These are phyloP conservation scores for Neurospora tetraspora DNA, from an alignment of 495 filamentous ascomycete species.

Conservation along the genomic window DNA sequence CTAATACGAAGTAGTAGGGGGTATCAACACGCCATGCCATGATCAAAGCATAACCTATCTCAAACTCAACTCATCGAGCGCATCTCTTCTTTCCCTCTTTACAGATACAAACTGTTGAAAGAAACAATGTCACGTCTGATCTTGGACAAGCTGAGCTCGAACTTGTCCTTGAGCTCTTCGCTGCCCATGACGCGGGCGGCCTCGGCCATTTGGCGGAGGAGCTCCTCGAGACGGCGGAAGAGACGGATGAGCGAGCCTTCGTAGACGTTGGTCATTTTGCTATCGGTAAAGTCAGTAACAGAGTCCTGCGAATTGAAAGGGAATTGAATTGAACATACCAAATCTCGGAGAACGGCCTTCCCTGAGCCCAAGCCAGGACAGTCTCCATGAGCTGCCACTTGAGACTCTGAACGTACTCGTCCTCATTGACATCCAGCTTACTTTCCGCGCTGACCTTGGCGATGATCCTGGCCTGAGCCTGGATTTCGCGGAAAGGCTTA, in stretches of 20 bases:
- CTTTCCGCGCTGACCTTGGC: constrained; percentile 90
- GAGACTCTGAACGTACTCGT: constrained; percentile 80
- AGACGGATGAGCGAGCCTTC: constrained; percentile 92
- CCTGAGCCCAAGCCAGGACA: constrained; percentile 87
- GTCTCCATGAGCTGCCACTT: constrained; percentile 95
- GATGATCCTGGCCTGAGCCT: constrained; percentile 70
- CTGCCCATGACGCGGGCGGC: constrained; percentile 96
- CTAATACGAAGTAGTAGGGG: neutral
- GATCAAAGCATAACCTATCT: neutral
- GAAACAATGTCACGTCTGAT: constrained; percentile 87
- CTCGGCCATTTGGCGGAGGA: constrained; percentile 95
- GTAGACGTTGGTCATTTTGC: constrained; percentile 97
- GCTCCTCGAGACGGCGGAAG: constrained; percentile 89
- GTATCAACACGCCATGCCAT: neutral
- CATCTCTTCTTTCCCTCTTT: too few relatives aligned
- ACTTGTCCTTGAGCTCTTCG: constrained; percentile 83
- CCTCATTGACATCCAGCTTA: constrained; percentile 81
- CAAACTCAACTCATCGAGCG: neutral
- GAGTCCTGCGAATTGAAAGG: too few relatives aligned
- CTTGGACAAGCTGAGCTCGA: constrained; percentile 73
- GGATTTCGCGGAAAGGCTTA: constrained; percentile 77
- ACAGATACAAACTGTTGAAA: constrained; percentile 85
- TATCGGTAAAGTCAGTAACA: too few relatives aligned
- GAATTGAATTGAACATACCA: too few relatives aligned
- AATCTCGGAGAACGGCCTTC: constrained; percentile 84